Conservation (phyloP, 2,329 filamentous ascomycete species). For the Thyridium curvatum region DNA sequence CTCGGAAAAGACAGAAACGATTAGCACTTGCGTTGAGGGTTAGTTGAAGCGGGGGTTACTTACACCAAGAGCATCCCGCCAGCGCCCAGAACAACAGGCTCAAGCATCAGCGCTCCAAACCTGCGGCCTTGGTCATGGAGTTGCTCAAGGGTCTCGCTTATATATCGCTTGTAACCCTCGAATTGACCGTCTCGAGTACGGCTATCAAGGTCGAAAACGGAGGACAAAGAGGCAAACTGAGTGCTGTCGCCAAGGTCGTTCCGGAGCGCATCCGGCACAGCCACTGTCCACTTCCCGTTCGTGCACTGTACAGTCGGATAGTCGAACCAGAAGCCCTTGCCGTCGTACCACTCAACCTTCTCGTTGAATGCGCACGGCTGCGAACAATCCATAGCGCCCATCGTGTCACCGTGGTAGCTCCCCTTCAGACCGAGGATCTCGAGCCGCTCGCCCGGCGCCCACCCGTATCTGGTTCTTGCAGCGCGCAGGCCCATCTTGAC, state of each 20-base stretch:
- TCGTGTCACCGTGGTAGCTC: conserved; percentile 82
- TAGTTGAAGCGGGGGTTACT: conserved; percentile 21
- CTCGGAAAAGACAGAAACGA: too few species aligned
- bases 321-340: conserved; percentile 75
- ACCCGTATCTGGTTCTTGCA: conserved; percentile 58
- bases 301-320: conserved; percentile 66
- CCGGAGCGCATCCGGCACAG: conserved; percentile 43
- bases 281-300: conserved; percentile 60
- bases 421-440: conserved; percentile 70
- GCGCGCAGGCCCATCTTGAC: conserved; percentile 80
- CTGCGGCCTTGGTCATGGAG: conserved; percentile 52
- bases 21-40: neutral
- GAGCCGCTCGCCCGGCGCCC: conserved; percentile 51
- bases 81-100: conserved; percentile 74
- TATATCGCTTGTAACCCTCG: conserved; percentile 52
- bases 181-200: conserved; percentile 39
- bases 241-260: conserved; percentile 25
- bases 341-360: conserved; percentile 81
- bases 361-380: conserved; percentile 74
- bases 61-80: conserved; percentile 79
- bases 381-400: conserved; percentile 80
- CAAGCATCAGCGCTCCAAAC: conserved; percentile 73
- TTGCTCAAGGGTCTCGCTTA: conserved; percentile 44
- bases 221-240: conserved; percentile 40
- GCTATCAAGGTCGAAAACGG: conserved; percentile 53